Base-by-base conservation (phyloP, 441 rosid species). In the Populus hybrid region DNA sequence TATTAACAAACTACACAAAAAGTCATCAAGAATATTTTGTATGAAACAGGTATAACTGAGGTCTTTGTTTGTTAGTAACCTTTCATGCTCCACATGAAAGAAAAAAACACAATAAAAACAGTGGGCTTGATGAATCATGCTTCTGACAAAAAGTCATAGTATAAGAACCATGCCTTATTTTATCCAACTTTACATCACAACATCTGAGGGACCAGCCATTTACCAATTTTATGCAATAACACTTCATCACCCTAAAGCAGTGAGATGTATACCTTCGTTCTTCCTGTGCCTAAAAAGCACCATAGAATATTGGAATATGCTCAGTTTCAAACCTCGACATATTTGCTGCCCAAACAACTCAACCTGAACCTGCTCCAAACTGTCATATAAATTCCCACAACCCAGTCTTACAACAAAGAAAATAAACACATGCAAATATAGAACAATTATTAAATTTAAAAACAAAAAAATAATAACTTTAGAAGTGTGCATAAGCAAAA, bases 321-420 rank as follows among this genome's bases (percentile, higher is more conserved):
- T 87, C 71, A 83, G 75, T 84, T 85, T 86, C 76, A 86, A 72
- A 73, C 97, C 92, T 73, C 95, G 87, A 70, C 91, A 92, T 67
- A 95, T 83, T 84, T 93, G 90, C 83, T 88, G 88, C 83, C 86
- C 90, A 87, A 95, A 90, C 74, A 92, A 79, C 68, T 88, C 89
- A 78, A 86, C 90, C 87, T 93, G 98, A 88, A 88, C 85, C 82
- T 86, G 89, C 95, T 93, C 99, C 92, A 92, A 83, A 91, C 99
- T 95, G 97, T 89, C 88, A 93, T 83, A 82, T 80, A 89, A 82
- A 85, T 88, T 86, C 81, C 86, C 87, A 82, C 83, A 84, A 86
- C 84, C 85, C 77, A 82, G 70, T 77, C 82, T 78, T 86, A 77
- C 82, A 78, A 82, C 81, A 50, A 80, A 75, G 72, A 75, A 75